These are phyloP conservation scores for Fistulifera pelliculosa DNA, from an alignment of 108 stramenopile genomes.

Conservation along the genomic window DNA sequence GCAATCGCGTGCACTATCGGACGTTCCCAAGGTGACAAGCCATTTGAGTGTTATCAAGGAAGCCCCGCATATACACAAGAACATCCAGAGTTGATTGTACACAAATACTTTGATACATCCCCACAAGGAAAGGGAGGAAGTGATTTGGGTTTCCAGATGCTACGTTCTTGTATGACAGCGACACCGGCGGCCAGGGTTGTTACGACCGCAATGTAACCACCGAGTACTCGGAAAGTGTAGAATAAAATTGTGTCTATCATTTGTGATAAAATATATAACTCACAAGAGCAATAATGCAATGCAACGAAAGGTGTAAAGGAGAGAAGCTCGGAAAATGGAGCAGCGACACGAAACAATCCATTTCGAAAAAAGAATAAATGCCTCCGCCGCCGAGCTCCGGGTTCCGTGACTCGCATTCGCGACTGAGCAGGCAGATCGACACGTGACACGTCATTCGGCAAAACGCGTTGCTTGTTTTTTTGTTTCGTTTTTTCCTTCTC, in stretches of 20 bases:
- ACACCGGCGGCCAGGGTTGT: slow-evolving; percentile 1
- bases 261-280: too few relatives aligned
- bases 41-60: slow-evolving; percentile 35
- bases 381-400: too few relatives aligned
- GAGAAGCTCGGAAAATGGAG: too few relatives aligned
- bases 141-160: slow-evolving; percentile 53
- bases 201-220: slow-evolving; percentile 1
- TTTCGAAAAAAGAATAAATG: too few relatives aligned
- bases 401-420: too few relatives aligned
- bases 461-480: too few relatives aligned
- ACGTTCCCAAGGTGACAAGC: slow-evolving; percentile 15
- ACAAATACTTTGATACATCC: slow-evolving; percentile 50
- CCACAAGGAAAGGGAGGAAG: slow-evolving; percentile 38
- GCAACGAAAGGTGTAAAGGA: too few relatives aligned
- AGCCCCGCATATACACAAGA: slow-evolving; percentile 33
- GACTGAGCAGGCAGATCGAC: too few relatives aligned
- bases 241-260: background rate
- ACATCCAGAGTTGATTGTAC: slow-evolving; percentile 69
- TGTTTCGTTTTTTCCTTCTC: too few relatives aligned
- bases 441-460: too few relatives aligned
- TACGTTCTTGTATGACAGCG: slow-evolving; percentile 49
- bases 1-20: slow-evolving; percentile 18
- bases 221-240: background rate
- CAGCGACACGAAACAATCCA: too few relatives aligned
- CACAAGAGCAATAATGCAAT: too few relatives aligned